phyloP scores from a whole-genome alignment of 345 rosid genomes.

The Kernera saxatilis region DNA sequence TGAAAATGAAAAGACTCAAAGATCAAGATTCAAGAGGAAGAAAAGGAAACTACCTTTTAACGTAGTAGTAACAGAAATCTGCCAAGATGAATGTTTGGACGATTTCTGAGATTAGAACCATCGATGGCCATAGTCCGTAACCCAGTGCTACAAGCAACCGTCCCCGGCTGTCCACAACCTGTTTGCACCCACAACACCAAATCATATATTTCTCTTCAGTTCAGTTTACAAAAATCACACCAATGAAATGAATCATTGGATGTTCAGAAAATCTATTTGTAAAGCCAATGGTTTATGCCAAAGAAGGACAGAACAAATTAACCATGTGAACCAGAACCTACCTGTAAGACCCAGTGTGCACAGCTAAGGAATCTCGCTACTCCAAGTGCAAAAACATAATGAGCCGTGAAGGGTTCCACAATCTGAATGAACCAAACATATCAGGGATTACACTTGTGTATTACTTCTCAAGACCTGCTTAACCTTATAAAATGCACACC shows the following conservation, averaged over 20 bases:
- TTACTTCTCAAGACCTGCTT: not conserved
- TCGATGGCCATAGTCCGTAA: slow-evolving; percentile 85
- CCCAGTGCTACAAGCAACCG: slow-evolving; percentile 84
- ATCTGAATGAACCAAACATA: slow-evolving; percentile 52
- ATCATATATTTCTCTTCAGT: too few relatives aligned
- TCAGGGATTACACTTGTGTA: not conserved
- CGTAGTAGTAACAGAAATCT: slow-evolving; percentile 87
- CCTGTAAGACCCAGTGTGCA: slow-evolving; percentile 99
- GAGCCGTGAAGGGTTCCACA: slow-evolving; percentile 95
- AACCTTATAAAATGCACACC: slow-evolving; percentile 33
- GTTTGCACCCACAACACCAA: too few relatives aligned
- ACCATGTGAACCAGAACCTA: too few relatives aligned
- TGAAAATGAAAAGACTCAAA: too few relatives aligned
- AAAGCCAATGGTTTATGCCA: too few relatives aligned
- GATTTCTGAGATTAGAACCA: slow-evolving; percentile 88
- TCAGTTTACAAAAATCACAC: too few relatives aligned
- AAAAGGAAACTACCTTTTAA: slow-evolving; percentile 48
- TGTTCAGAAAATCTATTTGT: too few relatives aligned
- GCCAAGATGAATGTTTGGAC: slow-evolving; percentile 93
- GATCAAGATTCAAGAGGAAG: not conserved
- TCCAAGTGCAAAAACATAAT: slow-evolving; percentile 93
- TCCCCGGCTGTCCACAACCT: slow-evolving; percentile 83
- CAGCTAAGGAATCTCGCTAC: slow-evolving; percentile 91
- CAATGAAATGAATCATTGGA: too few relatives aligned
- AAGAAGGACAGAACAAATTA: too few relatives aligned